These are phyloP conservation scores for Alternaria atra DNA, from an alignment of 2,329 filamentous ascomycete genomes.

Conservation along the genomic window DNA sequence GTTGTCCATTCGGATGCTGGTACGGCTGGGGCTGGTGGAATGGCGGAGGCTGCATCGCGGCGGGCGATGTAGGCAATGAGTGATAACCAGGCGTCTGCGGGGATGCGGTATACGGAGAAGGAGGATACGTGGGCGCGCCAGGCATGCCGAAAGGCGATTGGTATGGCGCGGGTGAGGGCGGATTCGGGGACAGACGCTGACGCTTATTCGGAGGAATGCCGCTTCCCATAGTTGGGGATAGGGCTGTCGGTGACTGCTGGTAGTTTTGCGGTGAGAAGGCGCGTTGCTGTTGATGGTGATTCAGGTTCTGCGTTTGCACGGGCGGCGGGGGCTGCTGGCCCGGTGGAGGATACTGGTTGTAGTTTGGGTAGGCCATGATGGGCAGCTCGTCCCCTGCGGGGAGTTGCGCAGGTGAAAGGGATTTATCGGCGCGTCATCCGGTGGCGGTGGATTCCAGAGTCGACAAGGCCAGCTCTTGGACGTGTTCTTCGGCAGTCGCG, in stretches of 20 bases:
- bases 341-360: slow-evolving; percentile 41
- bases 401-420: slow-evolving; percentile 30
- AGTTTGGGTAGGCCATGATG: slow-evolving; percentile 45
- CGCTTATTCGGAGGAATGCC: slow-evolving; percentile 74
- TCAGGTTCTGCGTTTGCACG: slow-evolving; percentile 52
- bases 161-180: slow-evolving; percentile 65
- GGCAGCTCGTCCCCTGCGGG: slow-evolving; percentile 38
- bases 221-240: slow-evolving; percentile 56
- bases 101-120: slow-evolving; percentile 50
- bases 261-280: slow-evolving; percentile 48
- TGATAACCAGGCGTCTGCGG: slow-evolving; percentile 41
- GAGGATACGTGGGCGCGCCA: slow-evolving; percentile 57
- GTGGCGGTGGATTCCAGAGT: slow-evolving; percentile 9
- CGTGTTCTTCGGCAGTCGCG: slow-evolving; percentile 19
- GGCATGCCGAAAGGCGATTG: slow-evolving; percentile 40
- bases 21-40: slow-evolving; percentile 64
- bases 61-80: slow-evolving; percentile 46
- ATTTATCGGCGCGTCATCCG: slow-evolving; percentile 39
- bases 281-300: slow-evolving; percentile 56
- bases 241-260: slow-evolving; percentile 62
- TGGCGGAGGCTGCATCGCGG: slow-evolving; percentile 40
- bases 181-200: slow-evolving; percentile 73
- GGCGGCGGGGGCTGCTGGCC: slow-evolving; percentile 42
- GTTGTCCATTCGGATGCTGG: slow-evolving; percentile 38
- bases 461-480: slow-evolving; percentile 14